phyloP scores from a whole-genome alignment of 1,139 yeast genomes.

The Taphrina betulina region DNA sequence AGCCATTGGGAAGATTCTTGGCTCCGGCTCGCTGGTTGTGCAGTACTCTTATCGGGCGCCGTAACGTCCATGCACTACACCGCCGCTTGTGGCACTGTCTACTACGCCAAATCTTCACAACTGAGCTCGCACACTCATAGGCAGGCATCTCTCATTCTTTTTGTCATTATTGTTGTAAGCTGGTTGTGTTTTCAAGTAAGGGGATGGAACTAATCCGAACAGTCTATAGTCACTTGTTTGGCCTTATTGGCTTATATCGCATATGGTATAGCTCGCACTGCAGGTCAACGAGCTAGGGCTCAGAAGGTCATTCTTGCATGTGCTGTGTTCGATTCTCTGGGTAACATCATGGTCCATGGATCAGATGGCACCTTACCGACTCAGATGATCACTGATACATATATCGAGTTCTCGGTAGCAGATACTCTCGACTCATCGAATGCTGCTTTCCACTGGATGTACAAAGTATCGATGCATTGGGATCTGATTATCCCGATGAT shows the following conservation, averaged over 20 bases:
- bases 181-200: neutral
- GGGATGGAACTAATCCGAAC: neutral
- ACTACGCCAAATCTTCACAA: neutral
- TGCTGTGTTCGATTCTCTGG: conserved; percentile 17
- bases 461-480: conserved; percentile 24
- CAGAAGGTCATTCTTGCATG: conserved; percentile 24
- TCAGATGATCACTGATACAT: conserved; percentile 13
- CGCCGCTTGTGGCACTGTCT: conserved; percentile 8
- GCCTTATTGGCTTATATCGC: conserved; percentile 1
- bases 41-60: conserved; percentile 14
- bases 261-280: neutral
- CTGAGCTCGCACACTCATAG: too few species aligned
- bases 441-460: conserved; percentile 29
- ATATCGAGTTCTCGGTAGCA: conserved; percentile 12
- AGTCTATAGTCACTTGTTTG: conserved; percentile 19
- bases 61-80: conserved; percentile 32
- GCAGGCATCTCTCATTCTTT: neutral
- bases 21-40: neutral
- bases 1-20: conserved; percentile 17
- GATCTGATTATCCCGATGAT: conserved; percentile 5
- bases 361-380: conserved; percentile 23
- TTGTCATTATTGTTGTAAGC: neutral
- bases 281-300: conserved; percentile 22
- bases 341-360: conserved; percentile 19
- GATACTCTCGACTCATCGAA: conserved; percentile 12